phyloP scores from a whole-genome alignment of 2,329 filamentous ascomycete genomes.

The Pezicula neosporulosa region DNA sequence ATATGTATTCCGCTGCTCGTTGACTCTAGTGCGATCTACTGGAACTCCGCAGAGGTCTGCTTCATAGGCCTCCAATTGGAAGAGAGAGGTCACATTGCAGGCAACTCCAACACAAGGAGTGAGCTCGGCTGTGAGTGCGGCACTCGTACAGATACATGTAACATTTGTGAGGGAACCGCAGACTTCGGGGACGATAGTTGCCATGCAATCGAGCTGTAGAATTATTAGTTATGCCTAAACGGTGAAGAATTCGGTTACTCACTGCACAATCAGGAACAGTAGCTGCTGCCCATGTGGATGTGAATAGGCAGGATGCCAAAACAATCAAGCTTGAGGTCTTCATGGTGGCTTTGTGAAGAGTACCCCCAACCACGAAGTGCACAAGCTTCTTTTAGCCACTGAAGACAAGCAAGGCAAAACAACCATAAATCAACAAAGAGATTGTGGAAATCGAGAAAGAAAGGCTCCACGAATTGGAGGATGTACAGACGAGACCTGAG shows the following conservation, averaged over 20 bases:
- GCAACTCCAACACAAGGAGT: conserved; percentile 28
- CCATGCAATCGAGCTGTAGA: neutral
- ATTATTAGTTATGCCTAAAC: neutral
- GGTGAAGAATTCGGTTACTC: neutral
- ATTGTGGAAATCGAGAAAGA: too few relatives aligned
- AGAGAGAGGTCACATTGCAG: conserved; percentile 32
- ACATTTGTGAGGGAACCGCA: conserved; percentile 29
- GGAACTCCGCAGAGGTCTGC: conserved; percentile 32
- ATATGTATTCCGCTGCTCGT: neutral
- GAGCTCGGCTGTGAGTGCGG: conserved; percentile 26
- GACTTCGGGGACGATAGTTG: conserved; percentile 4
- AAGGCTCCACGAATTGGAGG: too few relatives aligned
- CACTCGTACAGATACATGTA: conserved; percentile 34
- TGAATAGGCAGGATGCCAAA: neutral
- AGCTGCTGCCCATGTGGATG: neutral
- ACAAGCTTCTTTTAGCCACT: too few relatives aligned
- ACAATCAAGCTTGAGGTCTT: neutral
- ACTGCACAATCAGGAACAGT: neutral
- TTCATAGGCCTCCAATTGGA: conserved; percentile 40
- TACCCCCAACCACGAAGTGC: too few relatives aligned
- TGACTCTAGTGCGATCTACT: conserved; percentile 2
- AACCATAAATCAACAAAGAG: too few relatives aligned
- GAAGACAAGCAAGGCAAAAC: too few relatives aligned
- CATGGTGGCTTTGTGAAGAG: neutral
- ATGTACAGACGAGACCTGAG: too few relatives aligned